Percentiles rank a stretch among this genome's conserved stretches.
Conservation (phyloP, 1,284 basidiomycete species). For the Wallemia ichthyophaga region DNA sequence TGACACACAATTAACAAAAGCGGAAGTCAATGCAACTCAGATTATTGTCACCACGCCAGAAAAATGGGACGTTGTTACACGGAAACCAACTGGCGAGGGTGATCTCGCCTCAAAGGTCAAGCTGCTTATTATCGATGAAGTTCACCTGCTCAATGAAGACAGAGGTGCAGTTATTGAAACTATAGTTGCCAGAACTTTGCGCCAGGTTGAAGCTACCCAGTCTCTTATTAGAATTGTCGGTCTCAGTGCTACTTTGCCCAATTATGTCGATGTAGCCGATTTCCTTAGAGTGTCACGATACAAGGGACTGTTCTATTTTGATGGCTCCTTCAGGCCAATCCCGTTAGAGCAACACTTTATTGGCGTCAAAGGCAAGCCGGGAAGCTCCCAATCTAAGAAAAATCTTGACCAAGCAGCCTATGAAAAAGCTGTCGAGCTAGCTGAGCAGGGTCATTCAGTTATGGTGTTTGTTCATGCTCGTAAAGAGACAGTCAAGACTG, state of each 20-base stretch:
- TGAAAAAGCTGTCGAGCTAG: slow-evolving; percentile 55
- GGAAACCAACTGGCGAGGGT: slow-evolving; percentile 87
- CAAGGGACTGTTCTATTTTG: slow-evolving; percentile 92
- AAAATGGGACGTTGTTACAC: slow-evolving; percentile 98
- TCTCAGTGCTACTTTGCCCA: slow-evolving; percentile 88
- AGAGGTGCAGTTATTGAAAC: slow-evolving; percentile 96
- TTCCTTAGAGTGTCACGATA: slow-evolving; percentile 76
- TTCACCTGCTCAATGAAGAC: slow-evolving; percentile 90
- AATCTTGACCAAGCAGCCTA: slow-evolving; percentile 76
- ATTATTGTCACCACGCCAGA: slow-evolving; percentile 98
- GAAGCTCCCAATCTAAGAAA: slow-evolving; percentile 38
- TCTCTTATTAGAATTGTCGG: slow-evolving; percentile 94
- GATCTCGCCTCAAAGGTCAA: slow-evolving; percentile 83
- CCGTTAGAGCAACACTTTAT: slow-evolving; percentile 95
- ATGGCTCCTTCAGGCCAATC: slow-evolving; percentile 84
- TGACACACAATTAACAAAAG: slow-evolving; percentile 90
- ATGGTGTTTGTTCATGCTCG: slow-evolving; percentile 99
- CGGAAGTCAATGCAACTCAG: slow-evolving; percentile 83
- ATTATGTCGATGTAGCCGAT: slow-evolving; percentile 87
- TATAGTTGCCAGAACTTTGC: slow-evolving; percentile 79
- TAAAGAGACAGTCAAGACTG: slow-evolving; percentile 91
- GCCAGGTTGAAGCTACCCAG: slow-evolving; percentile 92
- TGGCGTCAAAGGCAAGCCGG: slow-evolving; percentile 73
- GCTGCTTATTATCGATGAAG: slow-evolving; percentile 89
- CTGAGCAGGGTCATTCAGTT: slow-evolving; percentile 72